Evolutionary conservation across 139 green algal genomes (phyloP).

Genomic region (Trebouxia sp.): DNA sequence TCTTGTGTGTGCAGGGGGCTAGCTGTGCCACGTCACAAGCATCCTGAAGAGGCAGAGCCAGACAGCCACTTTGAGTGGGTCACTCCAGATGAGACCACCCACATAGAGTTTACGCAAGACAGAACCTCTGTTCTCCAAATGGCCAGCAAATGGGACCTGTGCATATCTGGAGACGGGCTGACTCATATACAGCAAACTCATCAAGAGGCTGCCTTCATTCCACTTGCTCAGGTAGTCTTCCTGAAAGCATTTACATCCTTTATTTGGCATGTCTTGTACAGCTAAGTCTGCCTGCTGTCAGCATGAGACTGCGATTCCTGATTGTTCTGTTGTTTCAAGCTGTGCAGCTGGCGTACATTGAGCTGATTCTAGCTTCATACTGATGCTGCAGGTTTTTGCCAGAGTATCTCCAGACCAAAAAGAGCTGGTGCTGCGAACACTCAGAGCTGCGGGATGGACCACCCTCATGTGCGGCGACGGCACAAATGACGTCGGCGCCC

Average conservation of each 20-base stretch:
- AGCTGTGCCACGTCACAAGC: neutral
- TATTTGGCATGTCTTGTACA: neutral
- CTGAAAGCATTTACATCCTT: neutral
- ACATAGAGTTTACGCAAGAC: slow-evolving; percentile 50
- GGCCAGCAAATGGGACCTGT: slow-evolving; percentile 85
- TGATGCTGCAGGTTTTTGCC: slow-evolving; percentile 78
- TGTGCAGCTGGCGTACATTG: too few relatives aligned
- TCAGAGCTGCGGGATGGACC: slow-evolving; percentile 67
- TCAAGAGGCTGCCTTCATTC: slow-evolving; percentile 56
- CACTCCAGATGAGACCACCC: slow-evolving; percentile 67
- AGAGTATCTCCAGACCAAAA: slow-evolving; percentile 95
- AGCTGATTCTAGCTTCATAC: neutral
- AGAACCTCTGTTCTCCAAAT: slow-evolving; percentile 61
- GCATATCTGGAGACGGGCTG: slow-evolving; percentile 83
- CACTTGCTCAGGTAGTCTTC: slow-evolving; percentile 55
- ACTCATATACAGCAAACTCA: slow-evolving; percentile 64
- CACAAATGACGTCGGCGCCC: slow-evolving; percentile 97
- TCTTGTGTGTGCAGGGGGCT: neutral
- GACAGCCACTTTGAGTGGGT: slow-evolving; percentile 76
- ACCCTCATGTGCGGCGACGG: slow-evolving; percentile 98
- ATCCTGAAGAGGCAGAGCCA: slow-evolving; percentile 30
- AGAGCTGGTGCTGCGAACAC: slow-evolving; percentile 90
- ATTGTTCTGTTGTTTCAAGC: too few relatives aligned
- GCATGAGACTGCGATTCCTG: too few relatives aligned
- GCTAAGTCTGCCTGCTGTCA: too few relatives aligned